Evolutionary conservation across 1,284 basidiomycete genomes (phyloP).

Genomic region (Fomitopsis schrenkii): DNA sequence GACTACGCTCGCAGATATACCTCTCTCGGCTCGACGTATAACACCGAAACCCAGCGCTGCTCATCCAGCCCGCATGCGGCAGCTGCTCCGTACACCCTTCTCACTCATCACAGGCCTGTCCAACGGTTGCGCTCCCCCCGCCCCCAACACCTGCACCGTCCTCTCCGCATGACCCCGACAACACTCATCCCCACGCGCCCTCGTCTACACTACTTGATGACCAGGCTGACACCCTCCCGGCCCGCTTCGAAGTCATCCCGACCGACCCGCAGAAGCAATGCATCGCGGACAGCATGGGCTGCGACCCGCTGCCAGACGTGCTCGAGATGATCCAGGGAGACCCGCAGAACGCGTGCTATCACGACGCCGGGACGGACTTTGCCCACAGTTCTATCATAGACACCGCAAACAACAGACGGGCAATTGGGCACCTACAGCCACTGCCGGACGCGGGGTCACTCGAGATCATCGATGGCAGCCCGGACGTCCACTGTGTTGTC

Average conservation of each 20-base stretch:
- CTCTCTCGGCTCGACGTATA: conserved; percentile 91
- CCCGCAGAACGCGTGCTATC: not conserved
- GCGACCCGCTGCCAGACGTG: conserved; percentile 14
- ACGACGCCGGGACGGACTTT: not conserved
- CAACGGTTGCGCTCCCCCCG: conserved; percentile 1
- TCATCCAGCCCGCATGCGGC: conserved; percentile 30
- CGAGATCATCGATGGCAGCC: not conserved
- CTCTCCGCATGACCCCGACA: conserved; percentile 12
- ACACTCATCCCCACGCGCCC: not conserved
- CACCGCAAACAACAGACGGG: not conserved
- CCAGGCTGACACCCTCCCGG: not conserved
- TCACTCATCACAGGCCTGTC: not conserved
- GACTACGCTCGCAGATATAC: conserved; percentile 69
- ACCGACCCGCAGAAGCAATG: conserved; percentile 5
- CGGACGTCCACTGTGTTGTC: conserved; percentile 10
- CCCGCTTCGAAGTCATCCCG: conserved; percentile 5
- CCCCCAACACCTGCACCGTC: not conserved
- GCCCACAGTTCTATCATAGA: not conserved
- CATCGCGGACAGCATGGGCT: conserved; percentile 4
- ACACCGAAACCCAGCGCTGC: conserved; percentile 92
- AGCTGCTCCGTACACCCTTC: conserved; percentile 9
- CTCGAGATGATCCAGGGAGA: conserved; percentile 14
- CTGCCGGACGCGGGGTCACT: not conserved
- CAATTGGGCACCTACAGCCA: not conserved
- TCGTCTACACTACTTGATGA: not conserved